Base-by-base conservation (phyloP, 805 yeast genomes). In the Osmozyma mogii region DNA sequence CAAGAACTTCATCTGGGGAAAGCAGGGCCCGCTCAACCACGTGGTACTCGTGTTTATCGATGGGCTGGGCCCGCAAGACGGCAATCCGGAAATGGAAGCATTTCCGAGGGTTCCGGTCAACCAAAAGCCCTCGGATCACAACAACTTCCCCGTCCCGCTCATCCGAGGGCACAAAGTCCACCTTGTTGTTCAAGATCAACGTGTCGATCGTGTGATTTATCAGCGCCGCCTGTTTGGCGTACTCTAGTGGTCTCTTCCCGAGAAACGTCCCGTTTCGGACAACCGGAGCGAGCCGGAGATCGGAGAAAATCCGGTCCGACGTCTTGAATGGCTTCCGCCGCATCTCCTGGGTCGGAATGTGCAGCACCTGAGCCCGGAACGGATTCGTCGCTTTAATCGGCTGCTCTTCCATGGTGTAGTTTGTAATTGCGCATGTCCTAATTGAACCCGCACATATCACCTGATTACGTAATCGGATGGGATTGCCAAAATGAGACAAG, bases 251-350 rank as follows among this genome's bases (percentile, higher is more conserved):
- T 27, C 45, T 45, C 20, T 46, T 27, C 27, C 41, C 43, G 18
- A 62, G 46, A 13, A 62, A 41, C 26, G 22, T 20, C 13, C 18
- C 22, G 14, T 25, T 26, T 6, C 28, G 22, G 16, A 35, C 37
- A 16, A 47, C 45, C 8, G 49, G 40, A 8, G 52, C 38, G 30
- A 37, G 38, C 28, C 38, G 56, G 17, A 81, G 46, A 44, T 81
- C 89, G 47, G 78, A 85, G 14, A 80, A 42, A 13, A 82, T 59
- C 31, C 89, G 58, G 43, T 81, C 81, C 5, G 78, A 53, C 0
- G 89, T 79, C 43, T 81, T 82, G 54, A 73, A 72, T 3, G 56
- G 68, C 54, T 12, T 20, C 17, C 12, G 18, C 25, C 34, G 32
- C 25, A 43, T 30, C 6, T n/a, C 19, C n/a, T n/a, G n/a, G n/a